These are phyloP conservation scores for Schizosaccharomyces octosporus DNA, from an alignment of 805 yeast species.

Conservation along the genomic window DNA sequence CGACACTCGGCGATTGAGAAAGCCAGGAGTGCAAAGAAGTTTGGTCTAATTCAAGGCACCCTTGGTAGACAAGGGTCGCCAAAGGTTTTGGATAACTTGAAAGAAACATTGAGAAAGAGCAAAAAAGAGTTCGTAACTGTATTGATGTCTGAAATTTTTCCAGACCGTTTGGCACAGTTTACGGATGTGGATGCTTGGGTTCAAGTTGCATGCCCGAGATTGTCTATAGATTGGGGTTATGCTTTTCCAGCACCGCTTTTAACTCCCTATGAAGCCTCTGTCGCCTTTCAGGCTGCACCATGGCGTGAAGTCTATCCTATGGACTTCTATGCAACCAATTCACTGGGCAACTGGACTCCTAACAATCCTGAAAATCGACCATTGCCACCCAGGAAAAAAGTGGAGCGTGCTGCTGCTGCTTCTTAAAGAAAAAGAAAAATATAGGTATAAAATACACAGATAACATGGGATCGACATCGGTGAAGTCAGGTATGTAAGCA, in stretches of 20 bases:
- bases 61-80: slow-evolving; percentile 88
- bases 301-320: slow-evolving; percentile 64
- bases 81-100: slow-evolving; percentile 43
- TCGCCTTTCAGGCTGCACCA: slow-evolving; percentile 48
- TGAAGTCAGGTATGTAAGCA: no score
- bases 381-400: not conserved
- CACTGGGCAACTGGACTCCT: slow-evolving; percentile 16
- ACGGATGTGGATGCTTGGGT: slow-evolving; percentile 85
- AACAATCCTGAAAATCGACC: slow-evolving; percentile 1
- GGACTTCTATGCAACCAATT: slow-evolving; percentile 81
- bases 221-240: slow-evolving; percentile 96
- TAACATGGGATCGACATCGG: no score
- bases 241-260: slow-evolving; percentile 78
- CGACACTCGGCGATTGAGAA: slow-evolving; percentile 47
- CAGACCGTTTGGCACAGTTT: slow-evolving; percentile 73
- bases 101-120: slow-evolving; percentile 23
- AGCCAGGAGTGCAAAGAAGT: slow-evolving; percentile 27
- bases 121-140: slow-evolving; percentile 59
- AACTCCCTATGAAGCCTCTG: slow-evolving; percentile 93
- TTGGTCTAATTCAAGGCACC: slow-evolving; percentile 78
- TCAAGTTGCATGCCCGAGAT: slow-evolving; percentile 90
- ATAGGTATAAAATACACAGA: no score
- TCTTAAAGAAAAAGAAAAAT: not conserved
- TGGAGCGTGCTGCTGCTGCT: not conserved
- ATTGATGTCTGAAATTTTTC: slow-evolving; percentile 76